phyloP scores from a whole-genome alignment of 2,329 filamentous ascomycete genomes.

The Fusarium miscanthi region DNA sequence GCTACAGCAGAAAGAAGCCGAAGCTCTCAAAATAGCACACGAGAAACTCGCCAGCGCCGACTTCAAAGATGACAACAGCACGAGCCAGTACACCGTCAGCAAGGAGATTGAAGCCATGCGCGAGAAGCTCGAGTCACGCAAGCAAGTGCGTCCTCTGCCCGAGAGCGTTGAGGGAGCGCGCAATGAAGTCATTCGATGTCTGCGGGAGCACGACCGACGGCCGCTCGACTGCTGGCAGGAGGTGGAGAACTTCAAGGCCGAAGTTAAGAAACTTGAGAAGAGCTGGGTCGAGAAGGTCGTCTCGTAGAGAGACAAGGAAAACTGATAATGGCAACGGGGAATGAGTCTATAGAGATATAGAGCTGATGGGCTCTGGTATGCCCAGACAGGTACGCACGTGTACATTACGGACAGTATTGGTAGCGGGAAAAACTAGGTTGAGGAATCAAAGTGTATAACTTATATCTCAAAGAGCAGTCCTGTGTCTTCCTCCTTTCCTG shows the following conservation, averaged over 20 bases:
- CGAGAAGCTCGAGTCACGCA: constrained; percentile 69
- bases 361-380: constrained; percentile 25
- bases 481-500: constrained; percentile 33
- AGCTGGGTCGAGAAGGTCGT: constrained; percentile 88
- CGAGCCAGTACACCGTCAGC: constrained; percentile 62
- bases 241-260: constrained; percentile 89
- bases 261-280: constrained; percentile 87
- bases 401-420: constrained; percentile 50
- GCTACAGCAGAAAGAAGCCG: constrained; percentile 76
- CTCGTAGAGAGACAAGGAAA: constrained; percentile 47
- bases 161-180: constrained; percentile 79
- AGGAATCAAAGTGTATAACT: constrained; percentile 44
- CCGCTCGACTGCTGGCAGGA: constrained; percentile 96
- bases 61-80: constrained; percentile 47
- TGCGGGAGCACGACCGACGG: constrained; percentile 85
- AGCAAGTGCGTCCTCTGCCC: constrained; percentile 75
- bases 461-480: constrained; percentile 39
- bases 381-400: constrained; percentile 39
- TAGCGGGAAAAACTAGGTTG: constrained; percentile 48
- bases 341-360: constrained; percentile 35
- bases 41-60: constrained; percentile 67
- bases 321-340: constrained; percentile 8
- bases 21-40: constrained; percentile 75
- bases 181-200: constrained; percentile 79
- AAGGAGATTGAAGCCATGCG: constrained; percentile 70